Base-by-base conservation (phyloP, 108 stramenopile species). In the Cyclostephanos tholiformis region DNA sequence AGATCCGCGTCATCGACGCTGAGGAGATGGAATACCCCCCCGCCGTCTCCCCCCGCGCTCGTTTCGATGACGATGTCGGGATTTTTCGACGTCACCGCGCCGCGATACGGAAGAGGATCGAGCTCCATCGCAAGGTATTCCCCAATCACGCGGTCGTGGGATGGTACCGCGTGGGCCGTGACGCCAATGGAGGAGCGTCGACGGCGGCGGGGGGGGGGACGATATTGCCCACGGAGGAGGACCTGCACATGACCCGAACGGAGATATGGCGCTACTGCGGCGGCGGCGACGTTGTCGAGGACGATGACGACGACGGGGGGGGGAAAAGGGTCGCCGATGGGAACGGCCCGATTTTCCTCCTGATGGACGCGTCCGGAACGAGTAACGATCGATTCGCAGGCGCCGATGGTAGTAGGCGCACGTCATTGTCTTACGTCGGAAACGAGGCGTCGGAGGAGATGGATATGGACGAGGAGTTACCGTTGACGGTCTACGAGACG, bases 111-210 rank as follows among this genome's bases (percentile, higher is more conserved):
- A 66, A 59, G 20, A 91, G 90, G 59, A 88, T 94, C 35, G 85
- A 84, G 25, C 71, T 94, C 38, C 91, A 94, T 78, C 85, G 69
- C 65, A 88, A 89, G 14, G 93, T 94, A 6, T 94, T 90, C 79
- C 89, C 93, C 27, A 68, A 74, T 14, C 91, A 91, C 58, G 30
- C 58, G 14, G 93, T 91, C 6, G 86, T 94, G 12, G 93, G 93
- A 19, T 94, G 93, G 93, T 94, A 94, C 71, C 85, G 87, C 10
- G 93, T 89, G 0, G n/a, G n/a, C n/a, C n/a, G n/a, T n/a, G n/a
- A n/a, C n/a, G n/a, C n/a, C n/a, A n/a, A n/a, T n/a, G n/a, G n/a
- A n/a, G n/a, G n/a, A n/a, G 17, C 30, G 68, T 30, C 13, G 61
- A 70, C 57, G 72, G 82, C 36, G 38, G 27, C 22, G 39, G 9